Evolutionary conservation across 2,329 filamentous ascomycete genomes (phyloP).

Genomic region (Dactylellina parvicollis): DNA sequence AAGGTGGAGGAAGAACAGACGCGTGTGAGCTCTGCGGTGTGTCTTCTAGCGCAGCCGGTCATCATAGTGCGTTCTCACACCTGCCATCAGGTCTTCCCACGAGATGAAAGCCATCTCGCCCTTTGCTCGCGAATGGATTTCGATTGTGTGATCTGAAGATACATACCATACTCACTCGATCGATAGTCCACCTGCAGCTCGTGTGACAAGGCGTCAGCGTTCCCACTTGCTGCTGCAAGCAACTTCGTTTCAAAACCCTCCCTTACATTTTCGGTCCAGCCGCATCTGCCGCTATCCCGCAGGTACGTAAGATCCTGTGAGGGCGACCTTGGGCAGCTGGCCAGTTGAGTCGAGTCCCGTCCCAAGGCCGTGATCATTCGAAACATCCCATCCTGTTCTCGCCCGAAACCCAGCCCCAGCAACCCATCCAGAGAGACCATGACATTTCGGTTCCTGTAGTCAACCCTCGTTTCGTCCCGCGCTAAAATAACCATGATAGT

Average conservation of each 20-base stretch:
- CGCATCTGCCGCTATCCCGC: constrained; percentile 46
- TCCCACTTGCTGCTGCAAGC: constrained; percentile 18
- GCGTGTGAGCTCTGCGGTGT: constrained; percentile 16
- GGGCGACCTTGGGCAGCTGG: constrained; percentile 15
- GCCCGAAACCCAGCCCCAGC: constrained; percentile 21
- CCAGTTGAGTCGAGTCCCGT: not conserved
- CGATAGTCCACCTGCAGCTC: constrained; percentile 29
- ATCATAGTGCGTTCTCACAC: constrained; percentile 20
- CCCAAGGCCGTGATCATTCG: constrained; percentile 7
- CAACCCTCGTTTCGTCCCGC: constrained; percentile 45
- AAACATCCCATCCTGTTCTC: constrained; percentile 22
- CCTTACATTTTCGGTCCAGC: constrained; percentile 28
- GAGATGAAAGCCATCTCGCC: not conserved
- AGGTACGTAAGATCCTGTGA: constrained; percentile 37
- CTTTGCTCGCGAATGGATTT: constrained; percentile 2
- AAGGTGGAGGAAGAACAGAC: constrained; percentile 7
- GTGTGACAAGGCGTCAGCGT: constrained; percentile 40
- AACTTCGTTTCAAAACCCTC: constrained; percentile 8
- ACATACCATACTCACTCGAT: constrained; percentile 13
- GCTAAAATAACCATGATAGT: constrained; percentile 54
- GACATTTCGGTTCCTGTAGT: constrained; percentile 29
- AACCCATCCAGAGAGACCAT: constrained; percentile 39
- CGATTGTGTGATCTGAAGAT: constrained; percentile 9
- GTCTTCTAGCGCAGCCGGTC: constrained; percentile 8
- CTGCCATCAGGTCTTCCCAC: not conserved